Evolutionary conservation across 257 asterid genomes (phyloP), one percentile per base, ranked within the genome.

Genomic region (Lavandula angustifolia): DNA sequence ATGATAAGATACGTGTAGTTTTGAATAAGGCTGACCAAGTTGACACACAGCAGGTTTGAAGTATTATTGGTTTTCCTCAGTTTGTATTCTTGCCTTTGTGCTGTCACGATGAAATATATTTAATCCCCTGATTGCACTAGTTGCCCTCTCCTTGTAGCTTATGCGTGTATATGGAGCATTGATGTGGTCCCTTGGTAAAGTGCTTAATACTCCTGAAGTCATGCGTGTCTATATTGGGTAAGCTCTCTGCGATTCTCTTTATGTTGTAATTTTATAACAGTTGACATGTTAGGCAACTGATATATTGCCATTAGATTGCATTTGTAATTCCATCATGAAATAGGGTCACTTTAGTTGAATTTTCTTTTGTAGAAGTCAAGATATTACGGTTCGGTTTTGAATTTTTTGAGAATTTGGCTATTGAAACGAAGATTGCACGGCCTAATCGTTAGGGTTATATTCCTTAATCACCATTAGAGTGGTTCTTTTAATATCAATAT

Each of bases 161-260:
- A 92, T 92, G 98, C 83, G 97, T 75, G 97, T 92, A 18, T 92
- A 92, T 68, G 98, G 98, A 73, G 98, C 98, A 29, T 67, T 92
- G 72, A 92, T 92, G 98, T 92, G 98, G 98, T 92, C 98, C 47
- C 91, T 92, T 32, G 98, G 98, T 67, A 92, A 92, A 79, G 98
- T 92, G 48, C 73, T 92, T 38, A 92, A 92, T 74, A 92, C 97
- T 55, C 98, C 98, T 11, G 98, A 92, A 74, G 98, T 92, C 42
- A 64, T 74, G 49, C 95, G 97, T 12, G 98, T 92, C 58, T 92
- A 89, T 77, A 92, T 92, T 62, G 98, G 98, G 98, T 87, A 85
- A 61, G 85, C 41, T 59, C 44, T 52, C 44, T 32, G 50, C 17
- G 54, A 9, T 48, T 68, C 12, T 9, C 43, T 16, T 64, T 37